Base-by-base conservation (phyloP, 2,329 filamentous ascomycete species). In the Colletotrichum liaoningense region DNA sequence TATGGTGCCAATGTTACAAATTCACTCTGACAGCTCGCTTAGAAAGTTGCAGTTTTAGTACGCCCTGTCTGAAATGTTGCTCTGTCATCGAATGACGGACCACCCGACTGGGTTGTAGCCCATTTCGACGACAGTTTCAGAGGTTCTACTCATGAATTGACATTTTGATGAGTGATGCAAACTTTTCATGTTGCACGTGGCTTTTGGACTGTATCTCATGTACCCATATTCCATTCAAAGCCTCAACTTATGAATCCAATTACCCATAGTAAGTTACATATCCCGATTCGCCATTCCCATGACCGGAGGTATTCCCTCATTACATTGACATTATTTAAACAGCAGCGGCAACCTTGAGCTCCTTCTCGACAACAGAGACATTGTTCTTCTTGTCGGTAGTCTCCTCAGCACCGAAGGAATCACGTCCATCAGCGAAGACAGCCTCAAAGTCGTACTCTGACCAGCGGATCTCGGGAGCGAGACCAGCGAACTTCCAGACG, bases 401-500 rank as follows among this genome's bases (percentile, higher is more conserved):
- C 54, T 57, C 58, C 54, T 57, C 65, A 11, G 24, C 28, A 30
- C 72, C 72, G n/a, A 64, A 75, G 8, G 69, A 72, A 42, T 75
- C 74, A 11, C 74, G 73, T 9, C 74, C 74, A 2, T 68, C 64
- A 3, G 69, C 72, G 74, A 90, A 90, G n/a, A 90, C 84, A 76
- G 87, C 85, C 22, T 89, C 87, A 75, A 90, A 90, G 64, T 90
- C 87, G 77, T 87, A 86, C 83, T 91, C 89, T 76, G 81, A 81
- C 88, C 88, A 91, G 67, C 87, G 83, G 75, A 91, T 89, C 60
- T 86, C 83, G 5, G 89, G 88, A 75, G 83, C 82, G 67, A 91
- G 82, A 2, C 88, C 88, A 12, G 88, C 89, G 77, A 91, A 89
- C 81, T 91, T 91, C 89, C 89, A 91, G 57, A 86, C 85, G n/a